Evolutionary conservation across 139 green algal species (phyloP).

Genomic region (Yamagishiella unicocca): DNA sequence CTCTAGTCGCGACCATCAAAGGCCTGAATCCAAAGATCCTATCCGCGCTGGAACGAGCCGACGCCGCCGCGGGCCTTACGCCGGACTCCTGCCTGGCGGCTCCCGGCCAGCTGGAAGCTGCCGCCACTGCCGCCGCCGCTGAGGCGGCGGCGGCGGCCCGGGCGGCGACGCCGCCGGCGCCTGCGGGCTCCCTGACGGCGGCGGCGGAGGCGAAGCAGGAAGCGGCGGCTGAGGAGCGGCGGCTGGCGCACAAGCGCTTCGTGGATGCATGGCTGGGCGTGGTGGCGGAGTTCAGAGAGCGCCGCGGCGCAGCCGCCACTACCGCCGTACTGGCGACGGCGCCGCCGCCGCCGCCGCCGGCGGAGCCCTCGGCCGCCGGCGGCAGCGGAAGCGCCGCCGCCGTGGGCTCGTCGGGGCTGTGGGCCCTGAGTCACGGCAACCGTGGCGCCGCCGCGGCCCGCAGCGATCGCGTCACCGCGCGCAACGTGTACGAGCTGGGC

Average conservation of each 20-base stretch:
- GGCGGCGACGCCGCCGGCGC: background rate
- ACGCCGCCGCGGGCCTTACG: slow-evolving; percentile 6
- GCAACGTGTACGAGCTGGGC: slow-evolving; percentile 65
- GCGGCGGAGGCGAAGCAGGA: background rate
- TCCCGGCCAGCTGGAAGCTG: background rate
- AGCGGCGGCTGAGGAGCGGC: background rate
- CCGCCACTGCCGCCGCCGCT: background rate
- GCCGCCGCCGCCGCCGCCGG: background rate
- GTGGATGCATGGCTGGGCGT: slow-evolving; percentile 3
- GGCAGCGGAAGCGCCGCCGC: background rate
- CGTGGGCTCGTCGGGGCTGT: background rate
- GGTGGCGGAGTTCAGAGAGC: slow-evolving; percentile 1
- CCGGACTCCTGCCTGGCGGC: background rate
- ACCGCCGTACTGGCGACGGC: background rate
- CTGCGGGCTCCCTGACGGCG: background rate
- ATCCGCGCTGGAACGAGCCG: background rate
- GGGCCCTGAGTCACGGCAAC: background rate
- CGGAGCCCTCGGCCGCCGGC: no score
- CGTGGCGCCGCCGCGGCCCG: background rate
- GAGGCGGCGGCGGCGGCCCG: background rate
- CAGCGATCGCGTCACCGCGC: background rate
- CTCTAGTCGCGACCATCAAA: background rate
- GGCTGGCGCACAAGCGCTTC: background rate
- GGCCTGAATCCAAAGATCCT: background rate
- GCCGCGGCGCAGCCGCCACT: background rate